Evolutionary conservation across 1,284 basidiomycete species (phyloP).

Genomic region (Meira miltonrushii): DNA sequence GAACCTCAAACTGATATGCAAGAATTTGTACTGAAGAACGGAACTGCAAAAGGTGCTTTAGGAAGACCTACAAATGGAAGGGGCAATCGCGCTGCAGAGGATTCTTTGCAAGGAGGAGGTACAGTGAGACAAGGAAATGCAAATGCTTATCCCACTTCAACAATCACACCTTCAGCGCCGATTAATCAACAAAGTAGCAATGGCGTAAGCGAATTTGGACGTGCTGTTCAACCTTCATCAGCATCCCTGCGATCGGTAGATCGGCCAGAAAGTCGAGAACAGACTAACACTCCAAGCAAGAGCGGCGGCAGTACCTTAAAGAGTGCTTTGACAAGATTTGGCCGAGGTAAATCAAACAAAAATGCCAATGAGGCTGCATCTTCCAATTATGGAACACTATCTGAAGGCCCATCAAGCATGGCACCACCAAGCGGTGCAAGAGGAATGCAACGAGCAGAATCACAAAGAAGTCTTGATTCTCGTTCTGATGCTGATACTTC

Average conservation of each 20-base stretch:
- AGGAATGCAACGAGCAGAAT: background rate
- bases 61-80: background rate
- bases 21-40: conserved; percentile 37
- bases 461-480: background rate
- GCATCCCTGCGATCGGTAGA: conserved; percentile 32
- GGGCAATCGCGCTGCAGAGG: background rate
- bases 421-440: conserved; percentile 1
- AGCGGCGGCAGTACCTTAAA: conserved; percentile 30
- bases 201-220: conserved; percentile 33
- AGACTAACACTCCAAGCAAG: conserved; percentile 21
- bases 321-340: conserved; percentile 37
- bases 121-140: background rate
- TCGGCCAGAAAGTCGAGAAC: conserved; percentile 12
- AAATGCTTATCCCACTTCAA: background rate
- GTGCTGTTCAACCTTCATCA: conserved; percentile 14
- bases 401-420: conserved; percentile 16
- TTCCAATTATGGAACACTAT: conserved; percentile 25
- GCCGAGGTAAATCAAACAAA: conserved; percentile 29
- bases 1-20: conserved; percentile 42
- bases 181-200: conserved; percentile 13
- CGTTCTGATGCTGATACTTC: background rate
- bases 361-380: conserved; percentile 27
- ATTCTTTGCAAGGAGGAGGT: background rate
- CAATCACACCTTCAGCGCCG: conserved; percentile 12
- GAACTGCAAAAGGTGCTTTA: conserved; percentile 7